These are phyloP conservation scores for Maudiozyma pseudohumilis DNA, from an alignment of 805 yeast genomes.

Conservation along the genomic window DNA sequence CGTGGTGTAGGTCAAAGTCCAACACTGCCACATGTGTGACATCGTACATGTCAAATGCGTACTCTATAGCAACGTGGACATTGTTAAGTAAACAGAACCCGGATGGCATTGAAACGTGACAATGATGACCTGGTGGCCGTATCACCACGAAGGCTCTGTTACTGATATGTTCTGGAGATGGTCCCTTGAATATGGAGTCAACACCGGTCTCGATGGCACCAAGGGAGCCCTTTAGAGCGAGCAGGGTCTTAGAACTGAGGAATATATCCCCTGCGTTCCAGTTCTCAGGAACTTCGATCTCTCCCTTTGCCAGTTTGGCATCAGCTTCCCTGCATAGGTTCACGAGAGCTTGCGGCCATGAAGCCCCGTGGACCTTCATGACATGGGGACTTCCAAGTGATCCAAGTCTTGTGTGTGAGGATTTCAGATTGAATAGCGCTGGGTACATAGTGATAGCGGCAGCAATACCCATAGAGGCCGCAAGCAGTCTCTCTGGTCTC, in stretches of 20 bases:
- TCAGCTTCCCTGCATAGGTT: constrained; percentile 52
- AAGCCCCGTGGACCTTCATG: constrained; percentile 56
- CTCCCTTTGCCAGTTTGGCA: constrained; percentile 39
- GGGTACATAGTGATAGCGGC: constrained; percentile 66
- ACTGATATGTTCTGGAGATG: constrained; percentile 27
- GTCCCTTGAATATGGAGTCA: constrained; percentile 39
- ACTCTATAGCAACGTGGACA: constrained; percentile 72
- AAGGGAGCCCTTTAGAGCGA: constrained; percentile 66
- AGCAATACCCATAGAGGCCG: constrained; percentile 68
- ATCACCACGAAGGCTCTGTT: constrained; percentile 54
- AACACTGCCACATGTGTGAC: constrained; percentile 74
- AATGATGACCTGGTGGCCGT: constrained; percentile 83
- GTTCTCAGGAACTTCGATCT: constrained; percentile 65
- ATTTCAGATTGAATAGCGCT: constrained; percentile 40
- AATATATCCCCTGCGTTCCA: constrained; percentile 85
- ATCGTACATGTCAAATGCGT: constrained; percentile 51
- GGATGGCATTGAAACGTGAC: constrained; percentile 73
- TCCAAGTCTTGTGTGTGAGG: constrained; percentile 33
- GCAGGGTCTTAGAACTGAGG: constrained; percentile 51
- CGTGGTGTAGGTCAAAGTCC: constrained; percentile 81
- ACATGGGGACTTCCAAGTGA: constrained; percentile 53
- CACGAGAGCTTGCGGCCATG: constrained; percentile 55
- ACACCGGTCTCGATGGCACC: constrained; percentile 68
- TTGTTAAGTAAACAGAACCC: constrained; percentile 78
- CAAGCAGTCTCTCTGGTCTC: constrained; percentile 69